Conservation (phyloP, 768 basidiomycete species). For the Mycena belliarum region DNA sequence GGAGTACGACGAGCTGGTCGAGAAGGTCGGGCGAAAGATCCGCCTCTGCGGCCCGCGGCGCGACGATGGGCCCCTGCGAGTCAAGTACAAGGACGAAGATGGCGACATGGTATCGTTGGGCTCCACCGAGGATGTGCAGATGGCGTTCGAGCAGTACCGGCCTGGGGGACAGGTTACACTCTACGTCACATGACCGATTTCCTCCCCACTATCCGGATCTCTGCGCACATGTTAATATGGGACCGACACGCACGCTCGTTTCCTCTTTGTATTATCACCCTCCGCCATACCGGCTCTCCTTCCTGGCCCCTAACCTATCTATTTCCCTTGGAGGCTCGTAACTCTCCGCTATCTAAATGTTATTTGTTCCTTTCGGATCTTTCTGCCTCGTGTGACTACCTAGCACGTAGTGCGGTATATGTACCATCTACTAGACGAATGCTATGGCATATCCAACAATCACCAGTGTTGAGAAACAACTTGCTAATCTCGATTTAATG, state of each 20-base stretch:
- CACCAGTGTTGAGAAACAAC: too few species aligned
- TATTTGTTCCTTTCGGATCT: slow-evolving; percentile 32
- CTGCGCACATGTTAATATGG: slow-evolving; percentile 32
- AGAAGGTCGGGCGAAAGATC: slow-evolving; percentile 92
- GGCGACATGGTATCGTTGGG: slow-evolving; percentile 87
- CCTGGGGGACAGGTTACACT: slow-evolving; percentile 81
- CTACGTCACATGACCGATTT: slow-evolving; percentile 63
- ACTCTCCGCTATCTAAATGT: slow-evolving; percentile 26
- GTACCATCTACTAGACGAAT: slow-evolving; percentile 34
- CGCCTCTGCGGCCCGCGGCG: slow-evolving; percentile 82
- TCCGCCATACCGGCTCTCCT: slow-evolving; percentile 17
- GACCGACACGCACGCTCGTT: slow-evolving; percentile 22
- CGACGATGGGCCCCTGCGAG: slow-evolving; percentile 77
- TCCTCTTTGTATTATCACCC: slow-evolving; percentile 24
- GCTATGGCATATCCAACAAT: slow-evolving; percentile 17
- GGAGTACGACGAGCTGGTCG: slow-evolving; percentile 81
- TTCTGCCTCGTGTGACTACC: slow-evolving; percentile 23
- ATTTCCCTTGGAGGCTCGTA: slow-evolving; percentile 15
- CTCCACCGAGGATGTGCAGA: slow-evolving; percentile 90
- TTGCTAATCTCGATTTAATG: too few species aligned
- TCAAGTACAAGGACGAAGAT: slow-evolving; percentile 91
- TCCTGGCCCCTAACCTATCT: slow-evolving; percentile 22
- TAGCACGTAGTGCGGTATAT: slow-evolving; percentile 34
- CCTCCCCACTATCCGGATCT: slow-evolving; percentile 21
- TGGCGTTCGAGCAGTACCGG: slow-evolving; percentile 86